Evolutionary conservation across 1,284 basidiomycete species (phyloP).

Genomic region (Trametes polyzona): DNA sequence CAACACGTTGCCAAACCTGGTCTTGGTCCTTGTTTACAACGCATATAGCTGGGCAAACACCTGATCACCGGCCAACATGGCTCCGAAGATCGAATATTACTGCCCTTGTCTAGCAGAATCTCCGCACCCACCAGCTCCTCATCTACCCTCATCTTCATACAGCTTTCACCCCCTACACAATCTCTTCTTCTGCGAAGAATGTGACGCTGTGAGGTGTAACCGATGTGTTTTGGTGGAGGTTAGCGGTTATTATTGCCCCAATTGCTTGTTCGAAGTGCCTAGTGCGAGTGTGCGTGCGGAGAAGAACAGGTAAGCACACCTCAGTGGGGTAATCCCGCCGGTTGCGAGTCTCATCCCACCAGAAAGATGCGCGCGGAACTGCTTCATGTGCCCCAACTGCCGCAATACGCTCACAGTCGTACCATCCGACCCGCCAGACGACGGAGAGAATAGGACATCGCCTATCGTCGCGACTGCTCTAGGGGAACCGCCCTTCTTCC

Average conservation of each 20-base stretch:
- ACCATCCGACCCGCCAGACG: slow-evolving; percentile 80
- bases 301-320: slow-evolving; percentile 81
- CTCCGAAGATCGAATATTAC: slow-evolving; percentile 66
- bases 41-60: too few species aligned
- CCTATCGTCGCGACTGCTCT: slow-evolving; percentile 55
- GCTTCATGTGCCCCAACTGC: slow-evolving; percentile 95
- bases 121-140: slow-evolving; percentile 72
- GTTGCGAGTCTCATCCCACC: background rate
- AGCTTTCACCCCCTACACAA: slow-evolving; percentile 83
- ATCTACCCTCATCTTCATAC: slow-evolving; percentile 70
- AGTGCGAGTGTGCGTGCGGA: slow-evolving; percentile 94
- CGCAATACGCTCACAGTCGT: slow-evolving; percentile 87
- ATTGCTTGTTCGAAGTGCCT: slow-evolving; percentile 99
- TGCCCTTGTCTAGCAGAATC: slow-evolving; percentile 70
- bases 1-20: too few species aligned
- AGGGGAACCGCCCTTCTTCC: slow-evolving; percentile 87
- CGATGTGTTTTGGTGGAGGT: slow-evolving; percentile 92
- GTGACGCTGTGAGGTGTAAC: slow-evolving; percentile 92
- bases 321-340: background rate
- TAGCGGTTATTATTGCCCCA: slow-evolving; percentile 96
- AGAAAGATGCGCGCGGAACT: slow-evolving; percentile 92
- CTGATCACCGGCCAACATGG: slow-evolving; percentile 29
- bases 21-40: too few species aligned
- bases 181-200: slow-evolving; percentile 98
- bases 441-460: slow-evolving; percentile 54